These are phyloP conservation scores for Cyclostephanos tholiformis DNA, from an alignment of 108 stramenopile genomes.

Conservation along the genomic window DNA sequence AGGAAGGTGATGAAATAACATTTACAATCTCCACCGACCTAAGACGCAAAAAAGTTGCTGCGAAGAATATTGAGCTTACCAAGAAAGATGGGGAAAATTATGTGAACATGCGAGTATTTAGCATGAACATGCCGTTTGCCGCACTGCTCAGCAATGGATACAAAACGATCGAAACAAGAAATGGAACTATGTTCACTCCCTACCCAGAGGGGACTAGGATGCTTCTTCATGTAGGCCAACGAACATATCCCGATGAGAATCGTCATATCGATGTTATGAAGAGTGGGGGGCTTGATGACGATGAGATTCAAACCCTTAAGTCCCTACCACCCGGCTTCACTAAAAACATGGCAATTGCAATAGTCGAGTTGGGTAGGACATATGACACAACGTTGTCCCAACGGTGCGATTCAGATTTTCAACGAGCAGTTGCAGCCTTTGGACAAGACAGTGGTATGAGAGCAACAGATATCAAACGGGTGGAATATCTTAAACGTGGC, in stretches of 20 bases:
- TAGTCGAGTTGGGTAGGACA: conserved; percentile 74
- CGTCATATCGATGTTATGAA: conserved; percentile 73
- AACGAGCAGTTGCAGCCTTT: conserved; percentile 66
- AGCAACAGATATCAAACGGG: conserved; percentile 72
- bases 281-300: conserved; percentile 50
- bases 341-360: conserved; percentile 69
- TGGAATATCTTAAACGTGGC: conserved; percentile 58
- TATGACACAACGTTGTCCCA: conserved; percentile 62
- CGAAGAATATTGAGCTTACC: conserved; percentile 45
- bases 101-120: conserved; percentile 61
- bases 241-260: conserved; percentile 80
- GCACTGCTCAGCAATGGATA: conserved; percentile 80
- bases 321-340: conserved; percentile 61
- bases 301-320: conserved; percentile 61
- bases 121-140: conserved; percentile 84
- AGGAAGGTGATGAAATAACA: conserved; percentile 61
- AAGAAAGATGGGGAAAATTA: conserved; percentile 20
- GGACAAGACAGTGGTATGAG: conserved; percentile 65
- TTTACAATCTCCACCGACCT: conserved; percentile 44
- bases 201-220: conserved; percentile 73
- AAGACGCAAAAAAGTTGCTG: conserved; percentile 54
- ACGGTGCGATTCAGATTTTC: conserved; percentile 61
- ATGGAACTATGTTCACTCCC: conserved; percentile 79
- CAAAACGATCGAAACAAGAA: conserved; percentile 82
- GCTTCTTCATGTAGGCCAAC: conserved; percentile 75